Evolutionary conservation across 2,329 filamentous ascomycete species (phyloP), one percentile per base, ranked within the genome.

Genomic region (Trichoderma sp.): DNA sequence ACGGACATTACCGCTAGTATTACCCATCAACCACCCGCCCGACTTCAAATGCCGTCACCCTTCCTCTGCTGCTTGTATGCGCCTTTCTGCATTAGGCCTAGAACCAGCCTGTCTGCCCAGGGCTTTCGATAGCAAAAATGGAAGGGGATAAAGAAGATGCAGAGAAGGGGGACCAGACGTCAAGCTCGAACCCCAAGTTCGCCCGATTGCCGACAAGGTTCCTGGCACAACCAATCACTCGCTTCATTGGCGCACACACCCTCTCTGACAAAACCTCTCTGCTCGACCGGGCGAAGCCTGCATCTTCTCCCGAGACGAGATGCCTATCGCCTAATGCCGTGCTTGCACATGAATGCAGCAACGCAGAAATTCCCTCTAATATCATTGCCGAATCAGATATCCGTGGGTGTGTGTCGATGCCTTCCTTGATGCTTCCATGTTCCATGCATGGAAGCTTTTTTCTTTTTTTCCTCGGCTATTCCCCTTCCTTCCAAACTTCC

Each of bases 401-500:
- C 34, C 34, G 34, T 39, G 34, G 34, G 30, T 39, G 12, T 14
- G 39, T 24, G 10, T 30, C n/a, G 30, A 41, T 30, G 21, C 41
- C 41, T 34, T 52, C 24, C 30, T 34, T 39, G 30, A 30, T 55
- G 48, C 19, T 55, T 39, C 34, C 12, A 14, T 14, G 34, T 39
- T 14, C 10, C 10, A 39, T 39, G 34, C 34, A 39, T 39, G 34
- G 34, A 39, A 39, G 19, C 45, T 26, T 60, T 39, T 14, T 30
- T 39, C 26, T n/a, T 21, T 26, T 7, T 51, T 15, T n/a, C 44
- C 44, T 56, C 34, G 34, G 34, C 34, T 56, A 21, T 56, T 28
- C 34, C 21, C 41, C 59, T 63, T 63, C 59, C 55, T 39, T 5
- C 12, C 41, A 45, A 19, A 2, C 59, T 63, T 63, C 59, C n/a